phyloP scores from a whole-genome alignment of 2,329 filamentous ascomycete species.

The Eutypa lata region DNA sequence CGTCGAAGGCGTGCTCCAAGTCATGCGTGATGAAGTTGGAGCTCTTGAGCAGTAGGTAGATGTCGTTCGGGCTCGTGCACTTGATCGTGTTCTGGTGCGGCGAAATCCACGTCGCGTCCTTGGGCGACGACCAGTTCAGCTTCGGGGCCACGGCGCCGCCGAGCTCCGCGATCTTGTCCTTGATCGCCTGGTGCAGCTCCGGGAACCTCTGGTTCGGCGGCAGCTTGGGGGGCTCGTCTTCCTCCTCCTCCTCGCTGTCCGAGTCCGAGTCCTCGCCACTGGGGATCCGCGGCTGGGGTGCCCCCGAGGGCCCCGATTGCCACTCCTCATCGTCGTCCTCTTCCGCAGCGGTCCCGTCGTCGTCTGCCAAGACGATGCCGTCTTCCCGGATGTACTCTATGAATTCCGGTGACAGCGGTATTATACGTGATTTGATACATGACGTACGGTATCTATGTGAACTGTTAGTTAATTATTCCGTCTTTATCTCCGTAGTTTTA shows the following conservation, averaged over 20 bases:
- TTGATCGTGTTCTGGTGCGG: conserved; percentile 84
- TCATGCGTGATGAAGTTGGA: conserved; percentile 95
- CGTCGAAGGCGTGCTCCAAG: conserved; percentile 88
- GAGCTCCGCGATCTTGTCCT: conserved; percentile 72
- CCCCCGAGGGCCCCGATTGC: conserved; percentile 40
- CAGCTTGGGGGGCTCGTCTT: conserved; percentile 41
- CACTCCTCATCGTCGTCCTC: conserved; percentile 59
- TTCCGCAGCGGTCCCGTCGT: conserved; percentile 44
- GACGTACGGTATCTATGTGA: conserved; percentile 65
- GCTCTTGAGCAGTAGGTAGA: conserved; percentile 91
- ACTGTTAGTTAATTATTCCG: conserved; percentile 7
- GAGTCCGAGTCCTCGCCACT: conserved; percentile 42
- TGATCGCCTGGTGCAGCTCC: conserved; percentile 74
- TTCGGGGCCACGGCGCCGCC: conserved; percentile 88
- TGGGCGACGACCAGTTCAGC: conserved; percentile 95
- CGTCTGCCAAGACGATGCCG: conserved; percentile 82
- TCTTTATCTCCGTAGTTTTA: neutral
- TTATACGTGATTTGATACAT: conserved; percentile 81
- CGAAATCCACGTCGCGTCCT: conserved; percentile 92
- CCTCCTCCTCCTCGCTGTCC: conserved; percentile 46
- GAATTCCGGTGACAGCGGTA: conserved; percentile 73
- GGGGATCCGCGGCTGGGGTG: conserved; percentile 25
- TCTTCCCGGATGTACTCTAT: conserved; percentile 86
- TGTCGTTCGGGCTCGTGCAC: conserved; percentile 82
- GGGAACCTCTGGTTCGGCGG: conserved; percentile 59